Evolutionary conservation across 2,329 filamentous ascomycete species (phyloP).

Genomic region (Colletotrichum spaethianum): DNA sequence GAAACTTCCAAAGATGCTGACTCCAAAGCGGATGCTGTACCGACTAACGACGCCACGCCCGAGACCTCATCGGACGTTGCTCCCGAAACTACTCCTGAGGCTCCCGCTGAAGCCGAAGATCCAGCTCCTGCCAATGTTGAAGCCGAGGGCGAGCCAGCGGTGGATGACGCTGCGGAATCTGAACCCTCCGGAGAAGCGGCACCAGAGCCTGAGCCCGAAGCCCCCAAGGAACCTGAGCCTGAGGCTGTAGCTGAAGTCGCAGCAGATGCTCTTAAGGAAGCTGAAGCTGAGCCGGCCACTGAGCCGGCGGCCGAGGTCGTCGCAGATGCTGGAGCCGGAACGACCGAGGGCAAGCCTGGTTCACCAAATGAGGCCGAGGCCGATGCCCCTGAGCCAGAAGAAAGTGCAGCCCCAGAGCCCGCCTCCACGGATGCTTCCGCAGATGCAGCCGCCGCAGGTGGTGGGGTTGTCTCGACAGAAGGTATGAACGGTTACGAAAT

Average conservation of each 20-base stretch:
- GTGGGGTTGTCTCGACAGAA: constrained; percentile 24
- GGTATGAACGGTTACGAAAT: constrained; percentile 38
- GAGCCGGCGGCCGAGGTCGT: neutral
- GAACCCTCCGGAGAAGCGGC: neutral
- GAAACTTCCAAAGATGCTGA: neutral
- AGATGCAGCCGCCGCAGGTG: constrained; percentile 8
- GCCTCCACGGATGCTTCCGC: neutral
- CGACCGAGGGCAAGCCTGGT: neutral
- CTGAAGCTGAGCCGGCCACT: neutral
- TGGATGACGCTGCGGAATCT: neutral
- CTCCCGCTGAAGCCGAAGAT: neutral
- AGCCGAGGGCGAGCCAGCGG: neutral
- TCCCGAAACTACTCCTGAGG: neutral
- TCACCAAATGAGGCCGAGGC: constrained; percentile 4
- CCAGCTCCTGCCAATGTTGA: neutral
- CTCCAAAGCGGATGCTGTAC: neutral
- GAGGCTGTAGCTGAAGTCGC: neutral
- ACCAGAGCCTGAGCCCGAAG: neutral
- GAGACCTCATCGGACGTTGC: neutral
- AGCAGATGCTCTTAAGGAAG: neutral
- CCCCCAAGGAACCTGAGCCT: neutral
- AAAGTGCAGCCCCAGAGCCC: neutral
- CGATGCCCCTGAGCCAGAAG: neutral
- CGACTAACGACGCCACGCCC: neutral
- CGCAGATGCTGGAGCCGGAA: neutral